These are phyloP conservation scores for Metschnikowia anglica DNA, from an alignment of 805 yeast species.

Conservation along the genomic window DNA sequence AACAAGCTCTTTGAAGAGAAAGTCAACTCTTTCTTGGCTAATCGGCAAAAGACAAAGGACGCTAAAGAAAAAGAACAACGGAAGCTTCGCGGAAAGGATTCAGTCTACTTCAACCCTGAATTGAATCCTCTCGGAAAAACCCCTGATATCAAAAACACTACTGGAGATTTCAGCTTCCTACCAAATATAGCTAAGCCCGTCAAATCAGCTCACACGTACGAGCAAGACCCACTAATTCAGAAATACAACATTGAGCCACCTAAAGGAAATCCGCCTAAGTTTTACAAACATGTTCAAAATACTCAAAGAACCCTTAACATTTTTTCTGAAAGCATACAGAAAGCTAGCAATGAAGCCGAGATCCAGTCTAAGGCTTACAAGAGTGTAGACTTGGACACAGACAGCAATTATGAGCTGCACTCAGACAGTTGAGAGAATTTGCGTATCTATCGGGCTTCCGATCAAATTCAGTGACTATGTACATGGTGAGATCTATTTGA, in stretches of 20 bases:
- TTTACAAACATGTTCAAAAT: constrained; percentile 44
- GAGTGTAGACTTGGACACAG: constrained; percentile 10
- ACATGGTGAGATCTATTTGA: constrained; percentile 6
- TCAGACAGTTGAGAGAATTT: constrained; percentile 9
- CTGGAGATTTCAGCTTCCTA: constrained; percentile 19
- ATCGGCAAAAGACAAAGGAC: constrained; percentile 20
- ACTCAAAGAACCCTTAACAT: constrained; percentile 12
- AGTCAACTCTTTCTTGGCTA: constrained; percentile 25
- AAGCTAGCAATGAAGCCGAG: not conserved
- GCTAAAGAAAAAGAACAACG: constrained; percentile 19
- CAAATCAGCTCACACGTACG: constrained; percentile 17
- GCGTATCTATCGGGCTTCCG: not conserved
- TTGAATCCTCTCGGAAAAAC: constrained; percentile 61
- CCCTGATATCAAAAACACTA: constrained; percentile 29
- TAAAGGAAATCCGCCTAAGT: constrained; percentile 42
- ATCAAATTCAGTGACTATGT: constrained; percentile 8
- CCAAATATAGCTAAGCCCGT: constrained; percentile 36
- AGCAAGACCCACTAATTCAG: constrained; percentile 31
- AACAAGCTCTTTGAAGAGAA: constrained; percentile 35
- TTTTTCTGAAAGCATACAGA: not conserved
- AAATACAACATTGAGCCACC: constrained; percentile 39
- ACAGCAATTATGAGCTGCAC: constrained; percentile 12
- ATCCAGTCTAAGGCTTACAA: not conserved
- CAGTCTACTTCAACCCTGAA: constrained; percentile 64
- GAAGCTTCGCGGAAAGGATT: constrained; percentile 44